Evolutionary conservation across 371 early-diverging fungal species (phyloP).

Genomic region (Lichtheimia ornata): DNA sequence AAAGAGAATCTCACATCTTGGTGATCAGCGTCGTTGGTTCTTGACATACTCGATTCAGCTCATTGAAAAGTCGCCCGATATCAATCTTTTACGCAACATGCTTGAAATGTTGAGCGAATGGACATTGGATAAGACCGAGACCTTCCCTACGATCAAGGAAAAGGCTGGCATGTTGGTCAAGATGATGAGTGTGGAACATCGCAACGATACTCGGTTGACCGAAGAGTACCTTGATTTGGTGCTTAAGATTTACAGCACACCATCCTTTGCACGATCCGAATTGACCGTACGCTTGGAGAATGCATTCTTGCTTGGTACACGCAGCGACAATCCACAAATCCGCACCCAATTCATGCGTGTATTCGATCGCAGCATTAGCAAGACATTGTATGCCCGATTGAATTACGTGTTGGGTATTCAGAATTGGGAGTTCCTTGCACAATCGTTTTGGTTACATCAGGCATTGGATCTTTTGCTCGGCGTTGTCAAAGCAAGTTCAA

Average conservation of each 20-base stretch:
- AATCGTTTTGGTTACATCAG: slow-evolving; percentile 91
- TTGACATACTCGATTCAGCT: slow-evolving; percentile 80
- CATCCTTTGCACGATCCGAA: slow-evolving; percentile 83
- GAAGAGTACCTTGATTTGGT: slow-evolving; percentile 88
- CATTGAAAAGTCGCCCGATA: slow-evolving; percentile 80
- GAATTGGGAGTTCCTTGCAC: slow-evolving; percentile 91
- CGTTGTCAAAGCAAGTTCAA: slow-evolving; percentile 47
- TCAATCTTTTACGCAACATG: slow-evolving; percentile 71
- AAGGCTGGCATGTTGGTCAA: slow-evolving; percentile 88
- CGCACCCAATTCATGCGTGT: slow-evolving; percentile 81
- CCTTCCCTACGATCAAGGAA: slow-evolving; percentile 96
- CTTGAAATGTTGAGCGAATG: slow-evolving; percentile 87
- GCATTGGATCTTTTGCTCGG: slow-evolving; percentile 87
- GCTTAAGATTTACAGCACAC: slow-evolving; percentile 82
- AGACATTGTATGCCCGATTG: slow-evolving; percentile 69
- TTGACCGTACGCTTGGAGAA: slow-evolving; percentile 91
- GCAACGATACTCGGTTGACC: slow-evolving; percentile 64
- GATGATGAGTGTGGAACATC: slow-evolving; percentile 83
- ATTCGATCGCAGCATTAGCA: slow-evolving; percentile 79
- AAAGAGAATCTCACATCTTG: slow-evolving; percentile 75
- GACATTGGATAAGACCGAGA: slow-evolving; percentile 77
- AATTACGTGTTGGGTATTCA: slow-evolving; percentile 92
- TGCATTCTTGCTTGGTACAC: slow-evolving; percentile 91
- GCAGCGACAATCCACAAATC: slow-evolving; percentile 73
- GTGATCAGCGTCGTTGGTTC: slow-evolving; percentile 88